Evolutionary conservation across 2,329 filamentous ascomycete species (phyloP).

Genomic region (Didymosphaeria variabile): DNA sequence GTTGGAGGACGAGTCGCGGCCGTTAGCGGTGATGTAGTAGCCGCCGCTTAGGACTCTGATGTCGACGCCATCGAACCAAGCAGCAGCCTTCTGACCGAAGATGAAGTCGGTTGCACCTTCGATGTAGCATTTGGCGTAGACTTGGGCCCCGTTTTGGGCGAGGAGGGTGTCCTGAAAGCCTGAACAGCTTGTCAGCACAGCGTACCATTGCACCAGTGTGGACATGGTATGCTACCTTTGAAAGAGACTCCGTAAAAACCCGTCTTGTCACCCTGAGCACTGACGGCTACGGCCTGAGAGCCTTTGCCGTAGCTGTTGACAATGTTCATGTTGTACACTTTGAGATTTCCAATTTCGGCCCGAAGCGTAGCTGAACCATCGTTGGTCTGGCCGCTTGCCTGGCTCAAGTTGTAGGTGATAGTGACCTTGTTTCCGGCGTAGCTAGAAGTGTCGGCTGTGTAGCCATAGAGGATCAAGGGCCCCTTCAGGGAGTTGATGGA

Average conservation of each 20-base stretch:
- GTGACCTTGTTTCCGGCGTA: constrained; percentile 68
- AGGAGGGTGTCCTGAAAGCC: constrained; percentile 65
- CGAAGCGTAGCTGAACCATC: constrained; percentile 64
- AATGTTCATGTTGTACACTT: constrained; percentile 71
- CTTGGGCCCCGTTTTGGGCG: constrained; percentile 58
- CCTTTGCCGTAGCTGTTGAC: constrained; percentile 56
- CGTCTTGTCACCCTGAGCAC: constrained; percentile 60
- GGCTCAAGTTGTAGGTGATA: constrained; percentile 58
- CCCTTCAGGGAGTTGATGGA: constrained; percentile 60
- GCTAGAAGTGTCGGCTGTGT: constrained; percentile 60
- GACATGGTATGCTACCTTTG: constrained; percentile 39
- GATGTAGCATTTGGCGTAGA: constrained; percentile 66
- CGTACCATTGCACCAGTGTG: neutral
- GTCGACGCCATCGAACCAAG: constrained; percentile 62
- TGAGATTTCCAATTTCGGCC: constrained; percentile 60
- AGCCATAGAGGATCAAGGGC: constrained; percentile 66
- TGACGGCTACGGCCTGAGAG: constrained; percentile 63
- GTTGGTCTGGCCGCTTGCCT: constrained; percentile 60
- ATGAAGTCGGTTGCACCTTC: constrained; percentile 68
- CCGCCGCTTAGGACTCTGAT: constrained; percentile 56
- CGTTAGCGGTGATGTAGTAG: constrained; percentile 51
- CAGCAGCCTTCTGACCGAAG: constrained; percentile 62
- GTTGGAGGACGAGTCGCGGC: constrained; percentile 41
- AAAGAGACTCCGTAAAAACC: constrained; percentile 67
- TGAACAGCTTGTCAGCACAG: neutral